Conservation (phyloP, 345 rosid species). For the Lepidium didymum region DNA sequence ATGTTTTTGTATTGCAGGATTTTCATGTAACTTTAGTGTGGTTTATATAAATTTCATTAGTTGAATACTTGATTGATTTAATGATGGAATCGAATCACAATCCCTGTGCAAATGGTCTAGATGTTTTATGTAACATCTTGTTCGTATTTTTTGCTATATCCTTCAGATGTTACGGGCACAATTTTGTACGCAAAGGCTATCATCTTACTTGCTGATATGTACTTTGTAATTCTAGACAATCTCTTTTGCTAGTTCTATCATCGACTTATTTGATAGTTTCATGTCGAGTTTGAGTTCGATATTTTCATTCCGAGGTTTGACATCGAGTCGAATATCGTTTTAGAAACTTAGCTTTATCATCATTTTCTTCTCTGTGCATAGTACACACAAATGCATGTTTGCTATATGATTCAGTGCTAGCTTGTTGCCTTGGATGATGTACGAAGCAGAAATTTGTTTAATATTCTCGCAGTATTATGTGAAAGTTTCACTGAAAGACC, state of each 20-base stretch:
- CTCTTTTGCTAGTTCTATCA: too few relatives aligned
- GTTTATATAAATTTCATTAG: not conserved
- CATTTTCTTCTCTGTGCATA: too few relatives aligned
- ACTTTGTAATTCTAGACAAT: too few relatives aligned
- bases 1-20: not conserved
- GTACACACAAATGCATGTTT: too few relatives aligned
- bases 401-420: not conserved
- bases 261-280: too few relatives aligned
- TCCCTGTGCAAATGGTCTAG: not conserved
- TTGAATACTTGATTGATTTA: not conserved
- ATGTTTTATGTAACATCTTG: not conserved
- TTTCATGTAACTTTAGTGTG: slow-evolving; percentile 7
- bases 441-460: not conserved
- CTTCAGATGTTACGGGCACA: too few relatives aligned
- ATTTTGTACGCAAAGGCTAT: too few relatives aligned
- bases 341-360: too few relatives aligned
- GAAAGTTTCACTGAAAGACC: not conserved
- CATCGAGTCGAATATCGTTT: too few relatives aligned
- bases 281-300: too few relatives aligned
- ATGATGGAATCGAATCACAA: not conserved
- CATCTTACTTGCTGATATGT: too few relatives aligned
- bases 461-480: not conserved
- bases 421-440: not conserved
- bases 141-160: not conserved
- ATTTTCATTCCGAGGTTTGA: too few relatives aligned